These are phyloP conservation scores for Gnaphalium uliginosum DNA, from an alignment of 129 eudicot genomes.

Conservation along the genomic window DNA sequence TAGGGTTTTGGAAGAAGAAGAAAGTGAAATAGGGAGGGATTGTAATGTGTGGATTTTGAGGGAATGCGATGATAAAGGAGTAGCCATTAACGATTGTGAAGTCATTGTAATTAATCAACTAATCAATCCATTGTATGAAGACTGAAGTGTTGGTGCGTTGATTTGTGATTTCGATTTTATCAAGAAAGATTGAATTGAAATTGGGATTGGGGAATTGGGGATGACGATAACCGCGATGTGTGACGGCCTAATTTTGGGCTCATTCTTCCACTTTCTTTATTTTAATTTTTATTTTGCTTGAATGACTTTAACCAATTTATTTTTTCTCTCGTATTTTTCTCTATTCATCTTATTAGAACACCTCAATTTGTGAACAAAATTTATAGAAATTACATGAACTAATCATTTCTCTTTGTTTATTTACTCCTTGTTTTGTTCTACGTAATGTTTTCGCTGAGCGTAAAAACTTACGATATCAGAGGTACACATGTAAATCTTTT, in stretches of 20 bases:
- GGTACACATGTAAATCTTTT: no score
- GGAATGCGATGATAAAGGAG: constrained; percentile 27
- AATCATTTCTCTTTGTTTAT: no score
- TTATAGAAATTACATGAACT: no score
- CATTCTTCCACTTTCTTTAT: neutral
- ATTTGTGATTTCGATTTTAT: constrained; percentile 19
- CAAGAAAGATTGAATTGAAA: constrained; percentile 2
- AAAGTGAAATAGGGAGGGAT: constrained; percentile 38
- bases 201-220: neutral
- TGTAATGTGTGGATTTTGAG: constrained; percentile 30
- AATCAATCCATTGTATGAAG: constrained; percentile 1
- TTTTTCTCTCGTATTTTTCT: no score
- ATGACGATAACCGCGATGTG: constrained; percentile 31
- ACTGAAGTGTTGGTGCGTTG: neutral
- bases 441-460: no score
- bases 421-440: no score
- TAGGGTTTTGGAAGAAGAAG: constrained; percentile 43
- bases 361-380: no score
- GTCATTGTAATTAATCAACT: neutral
- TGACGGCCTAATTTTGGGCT: constrained; percentile 2
- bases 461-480: no score
- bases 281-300: no score
- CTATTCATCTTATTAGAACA: no score
- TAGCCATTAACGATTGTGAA: constrained; percentile 38
- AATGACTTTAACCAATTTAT: no score